phyloP scores from a whole-genome alignment of 2,329 filamentous ascomycete species.

The Rutstroemia sp. region DNA sequence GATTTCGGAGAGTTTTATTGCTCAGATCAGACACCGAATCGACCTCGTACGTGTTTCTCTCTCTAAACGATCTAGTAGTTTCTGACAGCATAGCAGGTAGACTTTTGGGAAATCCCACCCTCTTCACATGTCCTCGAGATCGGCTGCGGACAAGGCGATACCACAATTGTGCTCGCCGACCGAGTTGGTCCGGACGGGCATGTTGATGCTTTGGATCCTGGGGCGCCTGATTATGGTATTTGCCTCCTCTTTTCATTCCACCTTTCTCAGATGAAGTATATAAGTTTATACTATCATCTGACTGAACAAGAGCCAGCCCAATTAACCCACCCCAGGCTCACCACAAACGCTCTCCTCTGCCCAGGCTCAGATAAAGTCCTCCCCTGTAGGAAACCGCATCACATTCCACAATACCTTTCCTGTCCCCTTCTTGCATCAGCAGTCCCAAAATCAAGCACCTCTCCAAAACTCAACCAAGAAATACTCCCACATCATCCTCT shows the following conservation, averaged over 20 bases:
- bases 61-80: too few species aligned
- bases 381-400: constrained; percentile 36
- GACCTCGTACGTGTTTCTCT: background rate
- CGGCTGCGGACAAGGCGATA: constrained; percentile 53
- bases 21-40: constrained; percentile 31
- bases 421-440: background rate
- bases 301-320: background rate
- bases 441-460: constrained; percentile 19
- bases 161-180: constrained; percentile 45
- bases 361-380: constrained; percentile 36
- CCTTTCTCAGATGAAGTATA: background rate
- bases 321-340: constrained; percentile 26
- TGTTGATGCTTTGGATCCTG: constrained; percentile 47
- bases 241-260: background rate
- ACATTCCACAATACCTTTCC: constrained; percentile 33
- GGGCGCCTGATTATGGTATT: constrained; percentile 38
- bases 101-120: constrained; percentile 31
- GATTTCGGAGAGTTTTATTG: constrained; percentile 8
- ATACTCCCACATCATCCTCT: constrained; percentile 41
- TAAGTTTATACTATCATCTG: background rate
- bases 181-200: constrained; percentile 37
- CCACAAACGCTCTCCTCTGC: constrained; percentile 43
- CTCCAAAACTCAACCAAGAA: constrained; percentile 18
- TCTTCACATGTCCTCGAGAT: constrained; percentile 45
- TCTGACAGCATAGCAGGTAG: constrained; percentile 11